Evolutionary conservation across 768 basidiomycete genomes (phyloP), one percentile per base, ranked within the genome.

Genomic region (Trametes cubensis): DNA sequence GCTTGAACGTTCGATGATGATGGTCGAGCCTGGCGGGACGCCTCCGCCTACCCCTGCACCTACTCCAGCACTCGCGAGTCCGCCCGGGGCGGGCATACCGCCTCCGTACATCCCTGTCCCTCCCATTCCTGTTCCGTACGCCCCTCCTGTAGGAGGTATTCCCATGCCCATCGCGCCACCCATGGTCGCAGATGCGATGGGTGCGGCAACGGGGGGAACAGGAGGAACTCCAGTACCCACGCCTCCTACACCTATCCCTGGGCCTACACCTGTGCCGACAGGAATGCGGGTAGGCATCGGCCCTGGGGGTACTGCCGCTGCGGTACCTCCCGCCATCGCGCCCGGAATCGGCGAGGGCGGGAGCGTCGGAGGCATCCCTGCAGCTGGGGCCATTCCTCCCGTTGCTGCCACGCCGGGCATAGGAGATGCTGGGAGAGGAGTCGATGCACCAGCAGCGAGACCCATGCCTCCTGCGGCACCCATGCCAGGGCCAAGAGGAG

Each of bases 1-100:
- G 21, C n/a, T 3, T 3, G 40, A 21, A 41, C 18, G 40, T 1
- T 57, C 34, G 58, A 67, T 53, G 60, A 71, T 65, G 60, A 71
- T 63, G 11, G 70, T 69, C 38, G 70, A 60, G 7, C 68, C 70
- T 34, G 63, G 61, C 14, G 64, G 61, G 13, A 49, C 49, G 14
- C 8, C 48, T 21, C 21, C 57, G 17, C 34, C 65, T 40, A 20
- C 23, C 6, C 50, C 50, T 20, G 25, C 26, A 23, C 34, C 38
- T 52, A 30, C 51, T 1, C n/a, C 38, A 5, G 21, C 38, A 46
- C 45, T 13, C 38, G 14, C 40, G 18, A 42, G 42, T 28, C 34
- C 28, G 20, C 55, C 55, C 4, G 48, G 26, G 2, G 48, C 48
- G 17, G 48, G 48, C 48, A 49, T 49, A 14, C 21, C 39, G 45